Evolutionary conservation across 1,284 basidiomycete species (phyloP).

Genomic region (Leccinum glutinopallens): DNA sequence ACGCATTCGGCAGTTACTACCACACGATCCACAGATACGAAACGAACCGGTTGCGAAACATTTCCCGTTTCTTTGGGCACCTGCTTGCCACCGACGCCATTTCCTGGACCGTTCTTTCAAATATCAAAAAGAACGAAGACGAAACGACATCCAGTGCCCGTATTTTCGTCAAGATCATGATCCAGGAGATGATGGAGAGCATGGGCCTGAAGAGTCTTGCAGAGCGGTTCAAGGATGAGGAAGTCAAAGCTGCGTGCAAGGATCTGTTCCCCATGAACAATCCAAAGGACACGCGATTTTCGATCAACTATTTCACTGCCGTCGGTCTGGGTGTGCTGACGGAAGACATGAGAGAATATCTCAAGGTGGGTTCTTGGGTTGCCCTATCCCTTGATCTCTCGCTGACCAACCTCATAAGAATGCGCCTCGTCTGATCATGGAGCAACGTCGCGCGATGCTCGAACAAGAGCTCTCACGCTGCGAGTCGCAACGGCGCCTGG

Average conservation of each 20-base stretch:
- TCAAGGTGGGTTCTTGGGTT: conserved; percentile 64
- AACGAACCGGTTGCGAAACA: conserved; percentile 96
- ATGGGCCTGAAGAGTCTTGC: conserved; percentile 86
- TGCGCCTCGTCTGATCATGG: conserved; percentile 88
- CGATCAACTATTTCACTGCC: conserved; percentile 98
- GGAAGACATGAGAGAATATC: conserved; percentile 94
- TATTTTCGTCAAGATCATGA: conserved; percentile 97
- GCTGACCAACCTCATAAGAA: conserved; percentile 55
- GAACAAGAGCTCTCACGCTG: conserved; percentile 51
- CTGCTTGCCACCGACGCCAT: conserved; percentile 85
- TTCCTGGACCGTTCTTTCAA: conserved; percentile 86
- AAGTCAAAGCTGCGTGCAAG: conserved; percentile 73
- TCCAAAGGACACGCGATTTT: conserved; percentile 95
- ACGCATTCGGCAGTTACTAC: conserved; percentile 91
- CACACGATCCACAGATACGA: conserved; percentile 98
- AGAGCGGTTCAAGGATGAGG: conserved; percentile 86
- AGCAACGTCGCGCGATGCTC: conserved; percentile 85
- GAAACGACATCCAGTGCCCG: conserved; percentile 95
- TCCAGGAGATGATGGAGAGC: conserved; percentile 92
- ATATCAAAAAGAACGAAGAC: conserved; percentile 94
- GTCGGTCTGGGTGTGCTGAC: conserved; percentile 90
- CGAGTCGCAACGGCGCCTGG: no score
- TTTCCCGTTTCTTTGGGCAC: conserved; percentile 95
- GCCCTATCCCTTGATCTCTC: neutral
- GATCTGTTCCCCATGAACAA: conserved; percentile 96